Percentiles rank a stretch among this genome's conserved stretches.
Evolutionary conservation across 495 filamentous ascomycete genomes (phyloP).

Genomic region (Staphylotrichum tortipilum): DNA sequence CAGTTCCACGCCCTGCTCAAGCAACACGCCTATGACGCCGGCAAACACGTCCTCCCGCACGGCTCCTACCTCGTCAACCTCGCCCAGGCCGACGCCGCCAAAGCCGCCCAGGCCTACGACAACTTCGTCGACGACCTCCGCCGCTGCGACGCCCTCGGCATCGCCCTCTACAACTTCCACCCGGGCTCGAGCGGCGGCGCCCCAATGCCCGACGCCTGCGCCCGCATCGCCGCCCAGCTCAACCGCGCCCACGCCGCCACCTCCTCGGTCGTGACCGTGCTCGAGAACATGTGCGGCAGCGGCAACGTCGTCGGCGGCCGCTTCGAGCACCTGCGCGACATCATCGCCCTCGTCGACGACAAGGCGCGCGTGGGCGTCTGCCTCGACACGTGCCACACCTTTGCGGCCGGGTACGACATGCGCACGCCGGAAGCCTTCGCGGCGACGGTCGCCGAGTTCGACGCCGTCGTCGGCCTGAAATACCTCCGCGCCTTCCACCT

Average conservation of each 20-base stretch:
- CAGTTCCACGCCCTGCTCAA: constrained; percentile 59
- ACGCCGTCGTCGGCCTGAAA: constrained; percentile 64
- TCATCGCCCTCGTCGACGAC: constrained; percentile 68
- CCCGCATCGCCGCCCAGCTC: constrained; percentile 66
- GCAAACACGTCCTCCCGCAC: constrained; percentile 71
- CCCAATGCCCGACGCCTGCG: constrained; percentile 58
- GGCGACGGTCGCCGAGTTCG: constrained; percentile 64
- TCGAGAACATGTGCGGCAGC: constrained; percentile 93
- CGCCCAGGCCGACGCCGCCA: constrained; percentile 67
- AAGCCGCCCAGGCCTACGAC: constrained; percentile 77
- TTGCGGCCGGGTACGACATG: constrained; percentile 87
- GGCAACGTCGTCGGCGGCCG: constrained; percentile 78
- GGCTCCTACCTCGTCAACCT: constrained; percentile 96
- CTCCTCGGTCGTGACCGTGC: constrained; percentile 62
- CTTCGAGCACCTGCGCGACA: constrained; percentile 77
- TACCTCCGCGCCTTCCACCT: constrained; percentile 82
- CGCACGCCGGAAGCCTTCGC: constrained; percentile 64
- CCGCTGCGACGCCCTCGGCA: constrained; percentile 81
- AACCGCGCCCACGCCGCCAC: constrained; percentile 75
- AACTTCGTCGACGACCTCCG: constrained; percentile 82
- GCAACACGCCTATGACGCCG: constrained; percentile 64
- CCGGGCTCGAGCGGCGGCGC: constrained; percentile 69
- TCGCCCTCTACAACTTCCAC: constrained; percentile 94
- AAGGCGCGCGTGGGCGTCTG: constrained; percentile 90
- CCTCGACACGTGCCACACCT: constrained; percentile 93